phyloP scores from a whole-genome alignment of 2,329 filamentous ascomycete genomes.

The Cladosporium sp. region DNA sequence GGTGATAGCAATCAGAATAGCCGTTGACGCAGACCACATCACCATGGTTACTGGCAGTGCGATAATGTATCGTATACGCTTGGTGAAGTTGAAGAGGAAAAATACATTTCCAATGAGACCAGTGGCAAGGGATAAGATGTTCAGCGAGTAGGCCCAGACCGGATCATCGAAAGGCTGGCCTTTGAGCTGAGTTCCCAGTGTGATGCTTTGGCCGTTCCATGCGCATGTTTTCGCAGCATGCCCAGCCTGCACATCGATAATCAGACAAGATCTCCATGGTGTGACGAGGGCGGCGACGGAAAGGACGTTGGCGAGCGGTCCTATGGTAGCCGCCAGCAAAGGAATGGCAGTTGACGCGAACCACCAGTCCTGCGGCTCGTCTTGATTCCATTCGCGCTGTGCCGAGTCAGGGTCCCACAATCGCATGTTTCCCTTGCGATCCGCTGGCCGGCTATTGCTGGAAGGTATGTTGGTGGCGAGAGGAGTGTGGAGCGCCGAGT shows the following conservation, averaged over 20 bases:
- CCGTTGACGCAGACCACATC: constrained; percentile 66
- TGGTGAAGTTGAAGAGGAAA: constrained; percentile 82
- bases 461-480: background rate
- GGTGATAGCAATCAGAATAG: constrained; percentile 63
- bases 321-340: constrained; percentile 77
- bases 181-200: constrained; percentile 45
- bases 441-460: background rate
- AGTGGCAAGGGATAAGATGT: constrained; percentile 70
- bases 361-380: constrained; percentile 33
- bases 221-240: constrained; percentile 30
- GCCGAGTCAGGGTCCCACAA: constrained; percentile 16
- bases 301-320: constrained; percentile 81
- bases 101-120: constrained; percentile 77
- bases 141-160: constrained; percentile 67
- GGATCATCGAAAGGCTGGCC: constrained; percentile 64
- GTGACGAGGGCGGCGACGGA: constrained; percentile 82
- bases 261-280: constrained; percentile 65
- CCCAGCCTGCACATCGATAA: constrained; percentile 38
- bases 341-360: constrained; percentile 34
- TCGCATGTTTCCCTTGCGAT: background rate
- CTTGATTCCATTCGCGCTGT: constrained; percentile 28
- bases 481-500: background rate
- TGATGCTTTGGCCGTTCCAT: constrained; percentile 18
- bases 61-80: constrained; percentile 71
- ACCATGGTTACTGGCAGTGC: constrained; percentile 80